A percentile compares a stretch with the other conserved stretches of the same genome.
These are phyloP conservation scores for Diversispora eburnea DNA, from an alignment of 192 early-diverging fungal genomes.

Conservation along the genomic window DNA sequence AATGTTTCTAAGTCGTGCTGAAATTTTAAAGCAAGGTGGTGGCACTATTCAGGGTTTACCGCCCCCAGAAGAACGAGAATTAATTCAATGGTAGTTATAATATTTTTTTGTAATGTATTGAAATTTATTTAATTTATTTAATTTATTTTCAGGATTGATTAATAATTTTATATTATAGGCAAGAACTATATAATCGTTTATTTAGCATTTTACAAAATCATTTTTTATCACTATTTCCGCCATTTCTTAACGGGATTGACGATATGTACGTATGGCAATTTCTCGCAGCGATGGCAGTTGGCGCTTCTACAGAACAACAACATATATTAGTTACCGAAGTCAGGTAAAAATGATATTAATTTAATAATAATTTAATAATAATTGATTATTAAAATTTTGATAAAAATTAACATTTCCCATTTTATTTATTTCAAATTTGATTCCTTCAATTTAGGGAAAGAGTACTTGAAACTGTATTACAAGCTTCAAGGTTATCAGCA, in stretches of 20 bases:
- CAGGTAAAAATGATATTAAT: conserved; percentile 48
- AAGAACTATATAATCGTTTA: conserved; percentile 80
- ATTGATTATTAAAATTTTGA: too few species aligned
- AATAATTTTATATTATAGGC: conserved; percentile 36
- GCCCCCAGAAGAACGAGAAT: conserved; percentile 50
- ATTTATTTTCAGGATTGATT: not conserved
- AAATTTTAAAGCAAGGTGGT: conserved; percentile 77
- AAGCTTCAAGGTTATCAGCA: conserved; percentile 52
- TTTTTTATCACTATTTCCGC: conserved; percentile 77
- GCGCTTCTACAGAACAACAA: conserved; percentile 94
- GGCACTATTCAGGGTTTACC: conserved; percentile 48
- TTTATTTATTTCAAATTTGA: not conserved
- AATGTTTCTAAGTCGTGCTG: conserved; percentile 84
- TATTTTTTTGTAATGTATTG: not conserved
- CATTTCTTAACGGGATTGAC: conserved; percentile 53
- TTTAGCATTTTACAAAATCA: conserved; percentile 74
- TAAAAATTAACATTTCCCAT: too few species aligned
- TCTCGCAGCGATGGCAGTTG: conserved; percentile 90
- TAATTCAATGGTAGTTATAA: conserved; percentile 48
- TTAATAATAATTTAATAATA: not conserved
- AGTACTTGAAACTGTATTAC: conserved; percentile 76
- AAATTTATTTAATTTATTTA: not conserved
- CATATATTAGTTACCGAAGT: conserved; percentile 87
- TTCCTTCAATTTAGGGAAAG: conserved; percentile 48
- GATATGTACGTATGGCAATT: conserved; percentile 98